Evolutionary conservation across 2,329 filamentous ascomycete species (phyloP).

Genomic region (Colletotrichum melonis): DNA sequence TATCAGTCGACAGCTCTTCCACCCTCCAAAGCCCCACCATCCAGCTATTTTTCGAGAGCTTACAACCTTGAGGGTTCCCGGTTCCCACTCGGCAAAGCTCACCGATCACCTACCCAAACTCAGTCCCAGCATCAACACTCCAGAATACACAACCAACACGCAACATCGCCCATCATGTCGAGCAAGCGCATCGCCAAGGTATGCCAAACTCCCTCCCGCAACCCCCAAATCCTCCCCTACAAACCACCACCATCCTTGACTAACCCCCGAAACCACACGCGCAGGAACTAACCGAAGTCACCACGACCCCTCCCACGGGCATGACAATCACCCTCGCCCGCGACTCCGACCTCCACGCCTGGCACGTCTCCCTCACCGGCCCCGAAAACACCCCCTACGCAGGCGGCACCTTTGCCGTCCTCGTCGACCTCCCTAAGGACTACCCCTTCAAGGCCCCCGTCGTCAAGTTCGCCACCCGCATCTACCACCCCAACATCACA

Average conservation of each 20-base stretch:
- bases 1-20: not conserved
- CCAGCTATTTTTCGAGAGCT: conserved; percentile 4
- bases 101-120: not conserved
- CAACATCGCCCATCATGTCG: conserved; percentile 47
- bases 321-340: conserved; percentile 59
- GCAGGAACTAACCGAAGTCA: conserved; percentile 67
- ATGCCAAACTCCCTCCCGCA: conserved; percentile 8
- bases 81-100: conserved; percentile 5
- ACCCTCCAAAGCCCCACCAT: not conserved
- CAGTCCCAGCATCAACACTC: not conserved
- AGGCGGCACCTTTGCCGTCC: conserved; percentile 80
- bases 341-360: conserved; percentile 62
- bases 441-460: conserved; percentile 92
- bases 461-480: conserved; percentile 85
- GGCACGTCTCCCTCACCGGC: conserved; percentile 61
- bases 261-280: not conserved
- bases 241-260: conserved; percentile 37
- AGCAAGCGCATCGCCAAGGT: conserved; percentile 60
- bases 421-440: conserved; percentile 78
- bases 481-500: conserved; percentile 95
- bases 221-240: not conserved
- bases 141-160: not conserved
- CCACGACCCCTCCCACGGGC: conserved; percentile 56
- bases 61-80: conserved; percentile 12
- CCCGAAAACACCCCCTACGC: conserved; percentile 59